Conservation (phyloP, 2,329 filamentous ascomycete species). For the Clonostachys byssicola region DNA sequence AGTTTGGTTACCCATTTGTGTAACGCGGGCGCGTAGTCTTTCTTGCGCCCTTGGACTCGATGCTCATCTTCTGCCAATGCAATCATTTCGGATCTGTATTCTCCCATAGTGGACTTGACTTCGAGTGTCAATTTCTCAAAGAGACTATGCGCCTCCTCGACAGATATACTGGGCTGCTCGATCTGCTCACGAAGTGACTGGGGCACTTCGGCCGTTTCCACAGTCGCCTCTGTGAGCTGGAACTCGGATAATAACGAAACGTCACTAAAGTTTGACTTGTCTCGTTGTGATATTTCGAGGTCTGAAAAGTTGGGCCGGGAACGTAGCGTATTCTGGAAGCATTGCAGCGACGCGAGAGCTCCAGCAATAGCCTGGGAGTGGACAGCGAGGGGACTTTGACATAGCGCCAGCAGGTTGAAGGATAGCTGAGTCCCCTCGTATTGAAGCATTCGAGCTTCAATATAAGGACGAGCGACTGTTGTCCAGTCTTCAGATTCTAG, state of each 20-base stretch:
- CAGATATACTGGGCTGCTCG: neutral
- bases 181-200: slow-evolving; percentile 2
- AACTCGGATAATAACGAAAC: neutral
- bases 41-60: slow-evolving; percentile 49
- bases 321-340: too few species aligned
- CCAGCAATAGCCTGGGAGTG: slow-evolving; percentile 41
- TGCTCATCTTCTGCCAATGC: slow-evolving; percentile 40
- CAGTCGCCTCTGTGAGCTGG: slow-evolving; percentile 6
- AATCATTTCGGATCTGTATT: slow-evolving; percentile 44
- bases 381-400: slow-evolving; percentile 56
- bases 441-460: slow-evolving; percentile 63
- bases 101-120: slow-evolving; percentile 32
- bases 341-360: slow-evolving; percentile 29
- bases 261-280: neutral
- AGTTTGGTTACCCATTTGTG: slow-evolving; percentile 67
- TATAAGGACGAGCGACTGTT: slow-evolving; percentile 55
- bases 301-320: slow-evolving; percentile 2
- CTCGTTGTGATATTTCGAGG: too few species aligned
- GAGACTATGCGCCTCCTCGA: slow-evolving; percentile 9
- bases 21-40: slow-evolving; percentile 67
- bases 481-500: slow-evolving; percentile 56
- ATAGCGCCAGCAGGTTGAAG: slow-evolving; percentile 77
- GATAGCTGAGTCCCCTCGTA: slow-evolving; percentile 62
- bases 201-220: slow-evolving; percentile 13
- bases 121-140: slow-evolving; percentile 32